These are phyloP conservation scores for Jimgerdemannia flammicorona DNA, from an alignment of 192 early-diverging fungal species.

Conservation along the genomic window DNA sequence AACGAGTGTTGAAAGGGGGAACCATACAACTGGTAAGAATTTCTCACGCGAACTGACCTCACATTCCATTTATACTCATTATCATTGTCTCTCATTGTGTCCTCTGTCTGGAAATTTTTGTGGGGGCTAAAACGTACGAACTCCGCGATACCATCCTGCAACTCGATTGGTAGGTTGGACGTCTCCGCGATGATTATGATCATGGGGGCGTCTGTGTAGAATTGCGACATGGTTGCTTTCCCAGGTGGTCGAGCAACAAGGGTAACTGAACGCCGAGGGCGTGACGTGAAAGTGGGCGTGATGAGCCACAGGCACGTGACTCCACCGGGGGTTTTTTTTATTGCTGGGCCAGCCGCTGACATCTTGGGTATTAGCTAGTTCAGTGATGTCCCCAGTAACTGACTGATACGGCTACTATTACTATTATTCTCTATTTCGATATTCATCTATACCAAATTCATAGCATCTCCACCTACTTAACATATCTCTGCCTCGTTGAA, in stretches of 20 bases:
- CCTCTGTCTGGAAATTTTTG: constrained; percentile 16
- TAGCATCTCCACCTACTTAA: too few relatives aligned
- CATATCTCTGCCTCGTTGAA: too few relatives aligned
- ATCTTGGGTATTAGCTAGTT: too few relatives aligned
- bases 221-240: neutral
- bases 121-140: constrained; percentile 18
- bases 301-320: too few relatives aligned
- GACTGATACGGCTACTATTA: too few relatives aligned
- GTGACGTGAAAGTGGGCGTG: neutral
- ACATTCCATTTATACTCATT: constrained; percentile 13
- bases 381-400: too few relatives aligned
- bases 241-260: neutral
- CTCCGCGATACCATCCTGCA: constrained; percentile 28
- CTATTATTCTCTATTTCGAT: too few relatives aligned
- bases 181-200: constrained; percentile 16
- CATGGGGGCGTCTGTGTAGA: neutral
- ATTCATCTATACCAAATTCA: too few relatives aligned
- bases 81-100: constrained; percentile 15
- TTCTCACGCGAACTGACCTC: constrained; percentile 12
- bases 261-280: neutral
- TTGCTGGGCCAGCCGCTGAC: too few relatives aligned
- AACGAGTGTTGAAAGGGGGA: too few relatives aligned
- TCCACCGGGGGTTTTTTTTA: too few relatives aligned
- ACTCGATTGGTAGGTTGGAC: constrained; percentile 17
- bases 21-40: neutral